These are phyloP conservation scores for Epithemia pelagica DNA, from an alignment of 108 stramenopile species.

Conservation along the genomic window DNA sequence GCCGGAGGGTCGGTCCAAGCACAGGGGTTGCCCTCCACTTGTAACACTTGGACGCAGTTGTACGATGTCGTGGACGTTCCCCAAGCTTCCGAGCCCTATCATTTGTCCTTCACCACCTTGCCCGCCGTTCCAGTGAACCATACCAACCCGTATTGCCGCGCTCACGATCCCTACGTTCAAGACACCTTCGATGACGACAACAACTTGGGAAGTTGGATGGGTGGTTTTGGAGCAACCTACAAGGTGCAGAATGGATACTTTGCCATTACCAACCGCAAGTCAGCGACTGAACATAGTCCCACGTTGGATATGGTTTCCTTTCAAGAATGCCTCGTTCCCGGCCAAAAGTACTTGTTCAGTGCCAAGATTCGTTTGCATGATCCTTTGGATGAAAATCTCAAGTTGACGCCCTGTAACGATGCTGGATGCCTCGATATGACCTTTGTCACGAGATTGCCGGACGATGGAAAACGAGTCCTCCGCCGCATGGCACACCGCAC, in stretches of 20 bases:
- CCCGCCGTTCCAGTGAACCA: background rate
- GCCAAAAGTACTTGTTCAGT: slow-evolving; percentile 25
- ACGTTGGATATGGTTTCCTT: background rate
- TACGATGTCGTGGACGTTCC: background rate
- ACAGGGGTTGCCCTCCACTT: slow-evolving; percentile 15
- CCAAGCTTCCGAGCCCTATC: background rate
- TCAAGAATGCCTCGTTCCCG: slow-evolving; percentile 4
- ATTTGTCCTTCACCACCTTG: background rate
- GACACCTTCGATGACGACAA: background rate
- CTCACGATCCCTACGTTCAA: background rate
- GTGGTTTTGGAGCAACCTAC: background rate
- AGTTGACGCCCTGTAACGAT: slow-evolving; percentile 16
- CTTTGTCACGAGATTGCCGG: background rate
- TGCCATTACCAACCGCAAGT: background rate
- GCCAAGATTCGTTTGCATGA: slow-evolving; percentile 31
- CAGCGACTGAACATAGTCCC: background rate
- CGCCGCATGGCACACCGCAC: background rate
- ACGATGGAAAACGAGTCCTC: background rate
- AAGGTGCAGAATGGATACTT: background rate
- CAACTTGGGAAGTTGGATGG: background rate
- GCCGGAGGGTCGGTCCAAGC: slow-evolving; percentile 55
- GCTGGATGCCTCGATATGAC: background rate
- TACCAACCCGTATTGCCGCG: background rate
- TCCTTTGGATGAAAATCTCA: slow-evolving; percentile 5
- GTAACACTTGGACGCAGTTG: background rate